A percentile compares a stretch with the other conserved stretches of the same genome.
Evolutionary conservation across 352 stramenopile species (phyloP).

Genomic region (Globisporangium cylindrosporum): DNA sequence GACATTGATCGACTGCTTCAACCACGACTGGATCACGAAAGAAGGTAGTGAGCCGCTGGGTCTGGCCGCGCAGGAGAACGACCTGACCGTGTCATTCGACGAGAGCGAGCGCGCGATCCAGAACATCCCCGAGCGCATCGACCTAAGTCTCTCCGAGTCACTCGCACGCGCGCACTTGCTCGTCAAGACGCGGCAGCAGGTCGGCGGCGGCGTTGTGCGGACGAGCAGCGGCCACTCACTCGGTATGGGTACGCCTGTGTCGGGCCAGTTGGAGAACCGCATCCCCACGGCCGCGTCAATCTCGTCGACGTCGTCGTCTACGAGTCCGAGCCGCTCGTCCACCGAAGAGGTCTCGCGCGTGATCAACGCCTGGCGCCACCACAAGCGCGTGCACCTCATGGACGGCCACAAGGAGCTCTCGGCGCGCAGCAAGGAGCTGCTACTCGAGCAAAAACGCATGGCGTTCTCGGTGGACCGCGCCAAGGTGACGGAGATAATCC

Average conservation of each 20-base stretch:
- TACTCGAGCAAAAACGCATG: conserved; percentile 88
- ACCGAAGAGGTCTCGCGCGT: conserved; percentile 74
- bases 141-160: conserved; percentile 69
- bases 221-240: conserved; percentile 47
- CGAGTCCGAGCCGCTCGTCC: conserved; percentile 57
- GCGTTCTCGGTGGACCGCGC: conserved; percentile 81
- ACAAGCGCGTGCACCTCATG: conserved; percentile 88
- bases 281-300: conserved; percentile 42
- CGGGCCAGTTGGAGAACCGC: conserved; percentile 43
- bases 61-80: conserved; percentile 42
- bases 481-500: conserved; percentile 83
- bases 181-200: conserved; percentile 70
- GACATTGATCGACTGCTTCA: conserved; percentile 80
- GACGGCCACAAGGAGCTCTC: conserved; percentile 85
- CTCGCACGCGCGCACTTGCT: conserved; percentile 73
- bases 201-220: conserved; percentile 34
- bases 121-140: conserved; percentile 85
- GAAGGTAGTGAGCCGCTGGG: conserved; percentile 87
- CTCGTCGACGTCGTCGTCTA: conserved; percentile 28
- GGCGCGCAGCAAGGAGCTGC: conserved; percentile 64
- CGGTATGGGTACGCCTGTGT: conserved; percentile 33
- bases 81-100: conserved; percentile 77
- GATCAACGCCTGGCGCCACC: conserved; percentile 80
- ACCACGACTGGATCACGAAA: conserved; percentile 92
- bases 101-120: conserved; percentile 84